These are phyloP conservation scores for Aegle marmelos DNA, from an alignment of 345 rosid genomes.

Conservation along the genomic window DNA sequence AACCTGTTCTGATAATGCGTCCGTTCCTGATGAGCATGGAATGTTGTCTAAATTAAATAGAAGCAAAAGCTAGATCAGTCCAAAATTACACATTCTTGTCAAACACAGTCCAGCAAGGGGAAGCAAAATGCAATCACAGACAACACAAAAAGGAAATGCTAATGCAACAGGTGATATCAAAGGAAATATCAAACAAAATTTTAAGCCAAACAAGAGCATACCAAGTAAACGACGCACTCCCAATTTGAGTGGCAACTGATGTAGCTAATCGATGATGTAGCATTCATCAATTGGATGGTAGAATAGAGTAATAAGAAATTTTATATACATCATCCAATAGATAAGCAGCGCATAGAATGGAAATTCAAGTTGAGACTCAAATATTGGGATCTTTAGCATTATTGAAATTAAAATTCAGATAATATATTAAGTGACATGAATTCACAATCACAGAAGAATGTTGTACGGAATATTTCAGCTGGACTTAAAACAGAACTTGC, in stretches of 20 bases:
- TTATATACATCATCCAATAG: too few species aligned
- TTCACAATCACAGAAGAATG: background rate
- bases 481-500: background rate
- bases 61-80: background rate
- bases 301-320: too few species aligned
- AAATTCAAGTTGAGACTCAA: too few species aligned
- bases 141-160: background rate
- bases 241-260: too few species aligned
- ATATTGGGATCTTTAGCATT: too few species aligned
- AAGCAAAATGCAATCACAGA: background rate
- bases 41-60: constrained; percentile 35
- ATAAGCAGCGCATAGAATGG: too few species aligned
- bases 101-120: background rate
- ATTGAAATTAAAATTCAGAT: background rate
- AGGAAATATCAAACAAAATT: background rate
- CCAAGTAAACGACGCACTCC: background rate
- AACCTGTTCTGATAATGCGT: constrained; percentile 37
- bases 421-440: background rate
- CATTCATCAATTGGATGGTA: too few species aligned
- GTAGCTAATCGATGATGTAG: too few species aligned
- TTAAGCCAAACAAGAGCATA: background rate
- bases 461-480: too few species aligned
- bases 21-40: constrained; percentile 39
- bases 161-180: background rate
- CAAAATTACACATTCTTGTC: background rate